A percentile compares a stretch with the other conserved stretches of the same genome.
Evolutionary conservation across 148 eudicot genomes (phyloP).

Genomic region (Vaccinium darrowii): DNA sequence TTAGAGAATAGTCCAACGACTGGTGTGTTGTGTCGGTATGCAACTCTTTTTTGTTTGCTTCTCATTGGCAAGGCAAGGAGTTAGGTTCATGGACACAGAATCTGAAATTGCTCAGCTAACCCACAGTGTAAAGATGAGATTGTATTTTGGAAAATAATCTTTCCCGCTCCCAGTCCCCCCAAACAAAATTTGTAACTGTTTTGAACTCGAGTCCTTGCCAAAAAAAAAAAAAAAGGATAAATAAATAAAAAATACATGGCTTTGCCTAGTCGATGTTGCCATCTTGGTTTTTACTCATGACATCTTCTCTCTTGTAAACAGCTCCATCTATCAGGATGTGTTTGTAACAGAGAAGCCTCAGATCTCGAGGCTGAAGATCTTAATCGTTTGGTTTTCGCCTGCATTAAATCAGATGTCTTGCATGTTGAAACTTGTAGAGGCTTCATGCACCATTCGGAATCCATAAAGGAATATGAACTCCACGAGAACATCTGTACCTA

Average conservation of each 20-base stretch:
- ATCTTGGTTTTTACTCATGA: not conserved
- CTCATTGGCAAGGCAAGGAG: not conserved
- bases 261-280: not conserved
- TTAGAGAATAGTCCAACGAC: not conserved
- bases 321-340: not conserved
- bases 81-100: not conserved
- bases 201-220: not conserved
- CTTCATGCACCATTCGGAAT: not conserved
- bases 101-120: not conserved
- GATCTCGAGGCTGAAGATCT: not conserved
- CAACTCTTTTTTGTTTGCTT: not conserved
- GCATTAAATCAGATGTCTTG: slow-evolving; percentile 5
- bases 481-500: not conserved
- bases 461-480: not conserved
- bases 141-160: not conserved
- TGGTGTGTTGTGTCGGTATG: not conserved
- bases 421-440: slow-evolving; percentile 5
- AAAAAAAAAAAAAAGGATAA: too few species aligned
- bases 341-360: not conserved
- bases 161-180: too few species aligned
- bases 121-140: not conserved
- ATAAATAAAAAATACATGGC: not conserved
- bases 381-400: not conserved
- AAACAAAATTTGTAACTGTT: not conserved
- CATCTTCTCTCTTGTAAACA: slow-evolving; percentile 4